Base-by-base conservation (phyloP, 371 early-diverging fungal genomes). In the Fennellomyces sp. region DNA sequence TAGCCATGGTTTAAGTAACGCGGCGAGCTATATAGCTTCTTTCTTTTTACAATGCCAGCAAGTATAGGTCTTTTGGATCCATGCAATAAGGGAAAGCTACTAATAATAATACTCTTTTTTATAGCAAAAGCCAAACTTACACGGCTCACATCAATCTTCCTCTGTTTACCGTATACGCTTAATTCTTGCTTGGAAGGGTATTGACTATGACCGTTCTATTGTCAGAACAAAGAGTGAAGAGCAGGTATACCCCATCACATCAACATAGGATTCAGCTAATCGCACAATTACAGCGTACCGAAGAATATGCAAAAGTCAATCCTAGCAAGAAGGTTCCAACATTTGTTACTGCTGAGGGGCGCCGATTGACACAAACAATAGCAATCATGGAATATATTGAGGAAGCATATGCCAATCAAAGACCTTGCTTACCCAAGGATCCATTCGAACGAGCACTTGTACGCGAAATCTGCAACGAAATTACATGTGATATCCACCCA, bases 321-420 rank as follows among this genome's bases (percentile, higher is more conserved):
- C 94, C 96, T 2, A 72, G 70, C 41, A 75, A 76, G 41, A 71
- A 82, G 10, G 85, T 97, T 11, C 97, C 97, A 25, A 76, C 86
- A 21, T 77, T 89, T 17, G 54, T 85, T 6, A 82, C 88, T 23
- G 52, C 68, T 4, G 85, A 88, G 45, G 85, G 85, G 8, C 52
- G 76, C 25, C 35, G 66, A 4, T 41, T 94, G 31, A 73, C 75
- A 28, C 90, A 93, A 72, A 93, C 93, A 6, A 63, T 88, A 47
- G 90, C 96, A 23, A 95, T 96, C 42, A 56, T 94, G 30, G 95
- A 97, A 68, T 94, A 93, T 61, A 73, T 97, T 6, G 96, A 97
- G 42, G 95, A 96, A 57, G 69, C 81, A 12, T 66, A 84, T 56
- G 87, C 93, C 10, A 80, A 87, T 36, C 52, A 82, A 80, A 74